Evolutionary conservation across 2,329 filamentous ascomycete genomes (phyloP).

Genomic region (Talaromyces pinophilus): DNA sequence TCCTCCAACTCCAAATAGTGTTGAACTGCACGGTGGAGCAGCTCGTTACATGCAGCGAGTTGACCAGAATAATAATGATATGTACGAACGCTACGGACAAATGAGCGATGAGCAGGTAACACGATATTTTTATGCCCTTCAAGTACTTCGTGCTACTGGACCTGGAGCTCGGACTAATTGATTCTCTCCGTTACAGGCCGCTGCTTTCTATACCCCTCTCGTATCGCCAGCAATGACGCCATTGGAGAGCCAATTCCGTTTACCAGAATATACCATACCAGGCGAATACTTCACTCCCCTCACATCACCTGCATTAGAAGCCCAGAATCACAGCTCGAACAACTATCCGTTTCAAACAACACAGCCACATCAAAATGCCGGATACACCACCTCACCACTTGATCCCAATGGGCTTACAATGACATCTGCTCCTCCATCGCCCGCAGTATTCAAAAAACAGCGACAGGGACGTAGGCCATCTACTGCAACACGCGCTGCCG

Average conservation of each 20-base stretch:
- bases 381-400: constrained; percentile 40
- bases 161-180: constrained; percentile 6
- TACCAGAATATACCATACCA: constrained; percentile 51
- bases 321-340: constrained; percentile 42
- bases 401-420: constrained; percentile 40
- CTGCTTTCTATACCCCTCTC: constrained; percentile 52
- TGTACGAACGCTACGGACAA: constrained; percentile 49
- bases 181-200: constrained; percentile 35
- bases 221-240: constrained; percentile 55
- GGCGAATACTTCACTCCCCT: constrained; percentile 54
- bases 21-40: constrained; percentile 49
- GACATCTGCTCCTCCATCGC: constrained; percentile 36
- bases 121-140: background rate
- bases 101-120: constrained; percentile 48
- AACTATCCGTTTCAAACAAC: constrained; percentile 39
- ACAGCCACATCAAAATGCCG: constrained; percentile 43
- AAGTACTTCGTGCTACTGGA: background rate
- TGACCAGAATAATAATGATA: constrained; percentile 39
- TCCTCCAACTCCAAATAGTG: constrained; percentile 53
- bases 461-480: constrained; percentile 43
- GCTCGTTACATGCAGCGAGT: constrained; percentile 44
- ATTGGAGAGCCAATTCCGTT: constrained; percentile 49
- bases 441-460: constrained; percentile 40
- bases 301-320: constrained; percentile 54
- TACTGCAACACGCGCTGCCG: constrained; percentile 36